Conservation (phyloP, 2,329 filamentous ascomycete genomes). For the Pseudogymnoascus sp. region DNA sequence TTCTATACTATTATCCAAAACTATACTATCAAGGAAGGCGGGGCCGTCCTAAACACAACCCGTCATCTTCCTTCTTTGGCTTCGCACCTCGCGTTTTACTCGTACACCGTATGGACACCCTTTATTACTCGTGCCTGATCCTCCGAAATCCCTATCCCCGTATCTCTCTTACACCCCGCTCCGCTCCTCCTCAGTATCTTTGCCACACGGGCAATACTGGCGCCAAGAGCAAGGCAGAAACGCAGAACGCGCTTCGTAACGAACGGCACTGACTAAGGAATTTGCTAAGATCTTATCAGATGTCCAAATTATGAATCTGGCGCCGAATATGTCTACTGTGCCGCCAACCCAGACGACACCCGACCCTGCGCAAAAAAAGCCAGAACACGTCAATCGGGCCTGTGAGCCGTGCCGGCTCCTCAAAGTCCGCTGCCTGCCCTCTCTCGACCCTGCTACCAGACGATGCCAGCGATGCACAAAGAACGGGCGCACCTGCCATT, state of each 20-base stretch:
- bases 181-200: background rate
- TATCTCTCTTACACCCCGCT: background rate
- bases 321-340: background rate
- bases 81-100: background rate
- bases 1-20: background rate
- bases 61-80: background rate
- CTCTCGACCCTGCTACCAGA: background rate
- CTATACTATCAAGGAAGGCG: background rate
- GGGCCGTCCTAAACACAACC: background rate
- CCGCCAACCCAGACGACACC: background rate
- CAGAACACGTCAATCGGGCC: constrained; percentile 25
- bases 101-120: background rate
- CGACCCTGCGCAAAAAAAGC: background rate
- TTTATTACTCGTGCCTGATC: constrained; percentile 8
- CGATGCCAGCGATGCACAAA: constrained; percentile 31
- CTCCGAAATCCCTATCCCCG: background rate
- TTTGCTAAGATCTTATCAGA: constrained; percentile 10
- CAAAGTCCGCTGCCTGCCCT: constrained; percentile 33
- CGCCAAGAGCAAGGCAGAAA: constrained; percentile 1
- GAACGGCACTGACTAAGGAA: constrained; percentile 6
- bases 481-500: constrained; percentile 30
- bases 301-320: constrained; percentile 2
- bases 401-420: constrained; percentile 33
- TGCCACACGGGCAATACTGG: background rate
- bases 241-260: background rate